Evolutionary conservation across 768 basidiomycete species (phyloP).

Genomic region (Mycena vitilis): DNA sequence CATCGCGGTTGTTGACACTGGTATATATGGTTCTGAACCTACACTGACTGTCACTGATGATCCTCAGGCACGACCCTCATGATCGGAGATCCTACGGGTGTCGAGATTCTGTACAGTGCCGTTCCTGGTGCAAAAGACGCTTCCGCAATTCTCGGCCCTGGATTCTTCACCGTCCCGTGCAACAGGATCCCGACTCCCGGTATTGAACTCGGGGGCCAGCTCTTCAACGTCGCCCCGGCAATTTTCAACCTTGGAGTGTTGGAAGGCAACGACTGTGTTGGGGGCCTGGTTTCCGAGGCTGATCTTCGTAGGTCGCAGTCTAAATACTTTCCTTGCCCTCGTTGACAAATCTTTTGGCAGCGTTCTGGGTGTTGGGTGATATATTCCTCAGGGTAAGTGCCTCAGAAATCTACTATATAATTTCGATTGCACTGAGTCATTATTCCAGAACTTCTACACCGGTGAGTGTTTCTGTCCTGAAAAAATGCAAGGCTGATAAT

Average conservation of each 20-base stretch:
- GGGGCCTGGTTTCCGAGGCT: conserved; percentile 13
- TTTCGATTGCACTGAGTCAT: conserved; percentile 3
- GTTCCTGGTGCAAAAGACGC: conserved; percentile 48
- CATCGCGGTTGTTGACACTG: conserved; percentile 53
- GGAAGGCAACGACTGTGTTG: conserved; percentile 31
- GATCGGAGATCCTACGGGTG: conserved; percentile 46
- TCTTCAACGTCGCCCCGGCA: conserved; percentile 26
- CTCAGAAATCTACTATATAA: background rate
- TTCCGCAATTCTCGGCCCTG: conserved; percentile 39
- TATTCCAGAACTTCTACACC: conserved; percentile 30
- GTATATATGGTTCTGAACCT: background rate
- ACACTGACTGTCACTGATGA: background rate
- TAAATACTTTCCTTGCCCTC: background rate
- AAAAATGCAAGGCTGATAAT: background rate
- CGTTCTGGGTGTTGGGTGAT: conserved; percentile 33
- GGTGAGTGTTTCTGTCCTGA: conserved; percentile 2
- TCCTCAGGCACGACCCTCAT: conserved; percentile 50
- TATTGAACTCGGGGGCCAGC: conserved; percentile 19
- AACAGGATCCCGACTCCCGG: conserved; percentile 27
- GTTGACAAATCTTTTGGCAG: background rate
- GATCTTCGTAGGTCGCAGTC: conserved; percentile 20
- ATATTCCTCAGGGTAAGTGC: conserved; percentile 30
- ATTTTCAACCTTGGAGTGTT: conserved; percentile 33
- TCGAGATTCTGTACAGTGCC: conserved; percentile 44
- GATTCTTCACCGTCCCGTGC: conserved; percentile 44